Conservation (phyloP, 257 asterid genomes). For the Solanum appendiculatum region DNA sequence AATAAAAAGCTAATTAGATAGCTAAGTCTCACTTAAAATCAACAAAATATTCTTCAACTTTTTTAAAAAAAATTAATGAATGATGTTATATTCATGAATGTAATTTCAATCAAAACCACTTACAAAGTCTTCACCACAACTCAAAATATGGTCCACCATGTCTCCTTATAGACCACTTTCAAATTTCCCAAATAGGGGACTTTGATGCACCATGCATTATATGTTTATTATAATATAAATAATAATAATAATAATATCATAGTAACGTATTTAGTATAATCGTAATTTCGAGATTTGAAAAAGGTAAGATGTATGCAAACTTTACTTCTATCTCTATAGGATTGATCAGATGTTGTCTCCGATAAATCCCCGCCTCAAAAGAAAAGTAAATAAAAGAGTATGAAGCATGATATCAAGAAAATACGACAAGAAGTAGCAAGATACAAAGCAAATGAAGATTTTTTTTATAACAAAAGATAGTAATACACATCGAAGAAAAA, state of each 20-base stretch:
- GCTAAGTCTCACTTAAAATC: background rate
- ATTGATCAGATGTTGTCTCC: background rate
- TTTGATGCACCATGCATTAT: background rate
- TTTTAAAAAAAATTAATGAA: background rate
- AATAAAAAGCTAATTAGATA: background rate
- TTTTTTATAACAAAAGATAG: background rate
- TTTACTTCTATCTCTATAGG: background rate
- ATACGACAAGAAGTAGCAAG: background rate
- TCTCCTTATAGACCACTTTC: conserved; percentile 21
- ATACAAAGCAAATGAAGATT: background rate
- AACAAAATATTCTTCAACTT: background rate
- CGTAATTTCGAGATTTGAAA: background rate
- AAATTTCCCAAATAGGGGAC: background rate
- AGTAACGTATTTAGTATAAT: background rate
- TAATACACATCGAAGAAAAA: background rate
- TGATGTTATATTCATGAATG: background rate
- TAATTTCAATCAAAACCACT: conserved; percentile 26
- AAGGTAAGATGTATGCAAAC: background rate
- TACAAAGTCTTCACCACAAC: conserved; percentile 64
- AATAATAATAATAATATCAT: background rate
- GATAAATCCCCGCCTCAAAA: background rate
- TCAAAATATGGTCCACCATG: conserved; percentile 58
- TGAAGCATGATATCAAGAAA: background rate
- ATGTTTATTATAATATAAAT: background rate
- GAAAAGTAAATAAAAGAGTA: background rate